Evolutionary conservation across 2,329 filamentous ascomycete genomes (phyloP).

Genomic region (Aspergillus costaricaensis): DNA sequence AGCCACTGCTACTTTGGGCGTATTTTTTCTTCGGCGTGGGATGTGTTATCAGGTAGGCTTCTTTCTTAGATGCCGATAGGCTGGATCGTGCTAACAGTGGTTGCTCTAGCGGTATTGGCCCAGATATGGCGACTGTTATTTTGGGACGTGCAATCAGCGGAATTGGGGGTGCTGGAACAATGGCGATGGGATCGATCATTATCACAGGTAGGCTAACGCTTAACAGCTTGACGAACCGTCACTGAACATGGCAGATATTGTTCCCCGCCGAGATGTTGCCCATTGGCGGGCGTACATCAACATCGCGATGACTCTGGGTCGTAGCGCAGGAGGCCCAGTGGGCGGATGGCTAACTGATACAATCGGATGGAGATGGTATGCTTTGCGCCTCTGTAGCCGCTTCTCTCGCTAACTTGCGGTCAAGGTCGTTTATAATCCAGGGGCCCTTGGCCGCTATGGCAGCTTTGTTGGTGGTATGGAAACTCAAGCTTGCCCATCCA

Average conservation of each 20-base stretch:
- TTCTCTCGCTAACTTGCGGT: fast-evolving
- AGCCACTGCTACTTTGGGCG: conserved; percentile 50
- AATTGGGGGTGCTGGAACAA: conserved; percentile 49
- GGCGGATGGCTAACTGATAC: conserved; percentile 64
- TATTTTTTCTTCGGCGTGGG: conserved; percentile 57
- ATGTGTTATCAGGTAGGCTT: conserved; percentile 36
- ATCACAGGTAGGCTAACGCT: conserved; percentile 38
- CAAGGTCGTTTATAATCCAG: conserved; percentile 34
- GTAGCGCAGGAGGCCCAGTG: conserved; percentile 55
- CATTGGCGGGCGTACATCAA: conserved; percentile 55
- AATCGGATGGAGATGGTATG: conserved; percentile 66
- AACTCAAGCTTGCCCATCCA: conserved; percentile 38
- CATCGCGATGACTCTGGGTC: conserved; percentile 52
- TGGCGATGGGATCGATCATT: conserved; percentile 49
- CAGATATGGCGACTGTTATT: conserved; percentile 43
- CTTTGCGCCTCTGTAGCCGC: background rate
- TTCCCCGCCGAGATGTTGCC: conserved; percentile 52
- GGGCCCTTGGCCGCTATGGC: conserved; percentile 29
- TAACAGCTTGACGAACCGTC: too few species aligned
- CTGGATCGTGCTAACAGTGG: background rate
- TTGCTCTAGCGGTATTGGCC: conserved; percentile 37
- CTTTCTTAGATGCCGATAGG: too few species aligned
- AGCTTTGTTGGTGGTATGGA: conserved; percentile 44
- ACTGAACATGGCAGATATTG: conserved; percentile 40
- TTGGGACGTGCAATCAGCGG: conserved; percentile 46